Conservation (phyloP, 2,329 filamentous ascomycete genomes). For the Stagonosporopsis rhizophila region DNA sequence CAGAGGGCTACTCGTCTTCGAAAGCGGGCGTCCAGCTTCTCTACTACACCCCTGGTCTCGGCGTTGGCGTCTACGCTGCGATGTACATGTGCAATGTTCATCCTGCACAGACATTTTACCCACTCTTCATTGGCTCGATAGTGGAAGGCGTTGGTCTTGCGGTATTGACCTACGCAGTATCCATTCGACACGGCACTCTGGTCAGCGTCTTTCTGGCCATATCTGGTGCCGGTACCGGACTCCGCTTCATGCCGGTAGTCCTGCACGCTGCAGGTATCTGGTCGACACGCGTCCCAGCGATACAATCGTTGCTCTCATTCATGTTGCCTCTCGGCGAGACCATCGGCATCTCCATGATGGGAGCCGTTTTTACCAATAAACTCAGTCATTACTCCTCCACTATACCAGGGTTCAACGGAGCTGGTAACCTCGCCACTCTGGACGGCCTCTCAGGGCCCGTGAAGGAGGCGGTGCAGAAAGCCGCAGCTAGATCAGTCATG, state of each 20-base stretch:
- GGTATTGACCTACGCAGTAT: slow-evolving; percentile 65
- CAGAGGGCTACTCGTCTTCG: slow-evolving; percentile 60
- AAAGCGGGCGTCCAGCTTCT: slow-evolving; percentile 59
- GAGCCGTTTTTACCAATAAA: slow-evolving; percentile 72
- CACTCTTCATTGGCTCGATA: slow-evolving; percentile 57
- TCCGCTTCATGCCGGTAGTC: slow-evolving; percentile 69
- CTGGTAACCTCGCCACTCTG: slow-evolving; percentile 43
- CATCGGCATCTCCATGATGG: slow-evolving; percentile 71
- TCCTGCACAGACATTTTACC: slow-evolving; percentile 67
- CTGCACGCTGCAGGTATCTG: slow-evolving; percentile 71
- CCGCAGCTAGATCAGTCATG: slow-evolving; percentile 65
- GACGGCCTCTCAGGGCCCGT: slow-evolving; percentile 48
- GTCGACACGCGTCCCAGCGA: slow-evolving; percentile 62
- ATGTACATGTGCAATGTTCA: slow-evolving; percentile 67
- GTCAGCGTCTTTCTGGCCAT: slow-evolving; percentile 73
- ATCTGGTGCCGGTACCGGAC: slow-evolving; percentile 67
- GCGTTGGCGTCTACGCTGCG: slow-evolving; percentile 64
- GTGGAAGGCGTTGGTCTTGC: slow-evolving; percentile 66
- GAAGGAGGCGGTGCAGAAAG: slow-evolving; percentile 51
- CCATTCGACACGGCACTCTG: slow-evolving; percentile 55
- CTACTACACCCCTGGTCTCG: slow-evolving; percentile 70
- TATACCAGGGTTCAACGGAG: slow-evolving; percentile 35
- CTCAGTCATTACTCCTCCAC: slow-evolving; percentile 34
- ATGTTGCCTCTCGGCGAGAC: slow-evolving; percentile 70
- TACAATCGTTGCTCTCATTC: slow-evolving; percentile 67